Percentiles rank a stretch among this genome's conserved stretches.
Evolutionary conservation across 2,329 filamentous ascomycete genomes (phyloP).

Genomic region (Parafenestella ontariensis): DNA sequence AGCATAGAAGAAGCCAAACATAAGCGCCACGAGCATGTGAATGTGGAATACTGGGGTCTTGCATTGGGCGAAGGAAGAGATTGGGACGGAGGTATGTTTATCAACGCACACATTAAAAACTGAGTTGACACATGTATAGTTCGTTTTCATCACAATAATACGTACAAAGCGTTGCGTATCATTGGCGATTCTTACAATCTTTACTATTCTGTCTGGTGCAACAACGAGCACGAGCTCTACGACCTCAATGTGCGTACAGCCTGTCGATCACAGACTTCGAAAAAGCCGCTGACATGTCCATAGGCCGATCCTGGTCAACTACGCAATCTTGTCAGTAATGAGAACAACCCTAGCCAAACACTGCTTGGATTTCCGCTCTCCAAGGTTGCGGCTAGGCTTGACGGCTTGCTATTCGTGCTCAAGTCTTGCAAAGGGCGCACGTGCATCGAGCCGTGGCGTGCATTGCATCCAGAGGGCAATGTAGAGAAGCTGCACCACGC

Average conservation of each 20-base stretch:
- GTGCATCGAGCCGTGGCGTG: conserved; percentile 64
- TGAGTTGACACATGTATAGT: neutral
- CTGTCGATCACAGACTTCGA: conserved; percentile 9
- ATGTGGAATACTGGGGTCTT: conserved; percentile 51
- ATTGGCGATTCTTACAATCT: conserved; percentile 63
- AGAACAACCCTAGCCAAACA: neutral
- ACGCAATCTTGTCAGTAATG: conserved; percentile 44
- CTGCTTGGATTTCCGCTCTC: conserved; percentile 16
- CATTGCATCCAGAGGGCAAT: conserved; percentile 61
- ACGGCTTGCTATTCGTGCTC: conserved; percentile 65
- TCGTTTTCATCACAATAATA: conserved; percentile 54
- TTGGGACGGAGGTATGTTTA: conserved; percentile 6
- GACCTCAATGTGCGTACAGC: conserved; percentile 58
- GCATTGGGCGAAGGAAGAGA: conserved; percentile 31
- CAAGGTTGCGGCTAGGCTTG: conserved; percentile 48
- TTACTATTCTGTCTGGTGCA: conserved; percentile 74
- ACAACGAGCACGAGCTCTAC: conserved; percentile 71
- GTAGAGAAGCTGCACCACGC: conserved; percentile 62
- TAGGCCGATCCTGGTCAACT: conserved; percentile 41
- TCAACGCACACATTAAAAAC: no score
- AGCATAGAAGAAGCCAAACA: conserved; percentile 12
- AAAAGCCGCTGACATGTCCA: neutral
- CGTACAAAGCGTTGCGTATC: conserved; percentile 68
- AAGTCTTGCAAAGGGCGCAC: conserved; percentile 65
- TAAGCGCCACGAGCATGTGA: conserved; percentile 44